Evolutionary conservation across 2,329 filamentous ascomycete species (phyloP).

Genomic region (Aspergillus arachidicola): DNA sequence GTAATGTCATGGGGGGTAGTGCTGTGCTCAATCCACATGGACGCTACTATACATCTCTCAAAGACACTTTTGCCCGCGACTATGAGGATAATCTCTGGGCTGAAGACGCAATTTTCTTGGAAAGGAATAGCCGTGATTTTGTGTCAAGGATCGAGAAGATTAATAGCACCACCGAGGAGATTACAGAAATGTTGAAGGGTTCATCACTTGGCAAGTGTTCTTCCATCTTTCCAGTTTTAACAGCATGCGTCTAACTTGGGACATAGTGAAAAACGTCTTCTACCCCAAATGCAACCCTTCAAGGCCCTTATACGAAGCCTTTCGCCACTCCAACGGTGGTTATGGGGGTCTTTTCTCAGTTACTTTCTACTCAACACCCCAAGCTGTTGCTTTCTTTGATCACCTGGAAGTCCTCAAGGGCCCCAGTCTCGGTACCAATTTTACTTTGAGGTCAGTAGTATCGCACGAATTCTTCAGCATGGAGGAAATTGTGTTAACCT

Average conservation of each 20-base stretch:
- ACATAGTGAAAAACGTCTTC: slow-evolving; percentile 73
- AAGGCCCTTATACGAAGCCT: slow-evolving; percentile 74
- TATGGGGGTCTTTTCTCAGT: slow-evolving; percentile 90
- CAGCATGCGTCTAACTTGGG: slow-evolving; percentile 30
- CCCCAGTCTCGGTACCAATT: slow-evolving; percentile 93
- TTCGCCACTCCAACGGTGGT: slow-evolving; percentile 71
- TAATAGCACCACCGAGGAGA: slow-evolving; percentile 80
- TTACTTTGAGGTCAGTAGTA: slow-evolving; percentile 68
- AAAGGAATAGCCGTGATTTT: slow-evolving; percentile 95
- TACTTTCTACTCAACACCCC: slow-evolving; percentile 69
- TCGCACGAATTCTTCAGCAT: not conserved
- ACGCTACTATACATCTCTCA: slow-evolving; percentile 72
- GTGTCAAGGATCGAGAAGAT: slow-evolving; percentile 78
- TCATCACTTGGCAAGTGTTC: slow-evolving; percentile 55
- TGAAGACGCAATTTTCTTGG: slow-evolving; percentile 92
- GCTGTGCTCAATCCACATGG: slow-evolving; percentile 66
- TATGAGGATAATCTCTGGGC: slow-evolving; percentile 93
- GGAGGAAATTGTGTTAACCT: not conserved
- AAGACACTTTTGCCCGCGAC: slow-evolving; percentile 62
- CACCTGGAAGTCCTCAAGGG: slow-evolving; percentile 86
- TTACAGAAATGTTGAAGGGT: slow-evolving; percentile 70
- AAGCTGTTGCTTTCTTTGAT: slow-evolving; percentile 84
- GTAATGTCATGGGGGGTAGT: slow-evolving; percentile 95
- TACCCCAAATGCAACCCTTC: slow-evolving; percentile 82
- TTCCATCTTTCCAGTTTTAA: not conserved